A percentile compares a stretch with the other conserved stretches of the same genome.
Conservation (phyloP, 495 filamentous ascomycete species). For the Penicillium robsamsonii region DNA sequence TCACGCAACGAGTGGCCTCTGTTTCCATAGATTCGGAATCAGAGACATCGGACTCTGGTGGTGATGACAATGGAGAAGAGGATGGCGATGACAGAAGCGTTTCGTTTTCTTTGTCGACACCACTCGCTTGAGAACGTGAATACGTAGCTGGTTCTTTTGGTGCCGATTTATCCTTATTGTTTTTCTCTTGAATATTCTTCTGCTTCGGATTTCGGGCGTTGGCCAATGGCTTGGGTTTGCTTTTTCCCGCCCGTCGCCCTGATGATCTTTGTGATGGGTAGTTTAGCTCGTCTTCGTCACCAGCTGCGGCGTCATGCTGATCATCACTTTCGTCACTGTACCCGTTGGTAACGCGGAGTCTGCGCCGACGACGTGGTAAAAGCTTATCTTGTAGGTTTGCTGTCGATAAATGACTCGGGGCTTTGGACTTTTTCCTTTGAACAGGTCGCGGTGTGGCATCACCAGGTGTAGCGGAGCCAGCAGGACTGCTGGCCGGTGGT, state of each 20-base stretch:
- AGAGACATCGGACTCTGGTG: conserved; percentile 35
- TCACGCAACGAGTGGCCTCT: conserved; percentile 23
- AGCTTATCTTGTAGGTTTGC: conserved; percentile 47
- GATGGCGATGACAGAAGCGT: conserved; percentile 31
- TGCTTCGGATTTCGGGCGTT: conserved; percentile 18
- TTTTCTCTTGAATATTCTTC: conserved; percentile 10
- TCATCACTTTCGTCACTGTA: conserved; percentile 38
- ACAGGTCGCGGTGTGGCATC: conserved; percentile 11
- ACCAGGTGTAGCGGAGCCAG: conserved; percentile 11
- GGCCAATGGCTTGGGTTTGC: conserved; percentile 20
- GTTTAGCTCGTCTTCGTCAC: conserved; percentile 44
- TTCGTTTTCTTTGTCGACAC: conserved; percentile 35
- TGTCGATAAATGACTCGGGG: conserved; percentile 43
- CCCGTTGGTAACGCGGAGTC: conserved; percentile 17
- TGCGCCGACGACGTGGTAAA: conserved; percentile 41
- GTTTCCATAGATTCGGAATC: conserved; percentile 25
- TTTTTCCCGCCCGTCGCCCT: conserved; percentile 13
- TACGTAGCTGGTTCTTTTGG: conserved; percentile 4
- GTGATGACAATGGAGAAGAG: conserved; percentile 43
- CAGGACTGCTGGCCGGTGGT: conserved; percentile 51
- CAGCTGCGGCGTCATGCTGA: conserved; percentile 28
- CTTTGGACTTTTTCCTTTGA: conserved; percentile 31
- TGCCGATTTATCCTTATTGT: conserved; percentile 7
- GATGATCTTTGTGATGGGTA: conserved; percentile 30
- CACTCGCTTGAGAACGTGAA: conserved; percentile 15